phyloP scores from a whole-genome alignment of 2,329 filamentous ascomycete genomes.

The Pyrenophora seminiperda region DNA sequence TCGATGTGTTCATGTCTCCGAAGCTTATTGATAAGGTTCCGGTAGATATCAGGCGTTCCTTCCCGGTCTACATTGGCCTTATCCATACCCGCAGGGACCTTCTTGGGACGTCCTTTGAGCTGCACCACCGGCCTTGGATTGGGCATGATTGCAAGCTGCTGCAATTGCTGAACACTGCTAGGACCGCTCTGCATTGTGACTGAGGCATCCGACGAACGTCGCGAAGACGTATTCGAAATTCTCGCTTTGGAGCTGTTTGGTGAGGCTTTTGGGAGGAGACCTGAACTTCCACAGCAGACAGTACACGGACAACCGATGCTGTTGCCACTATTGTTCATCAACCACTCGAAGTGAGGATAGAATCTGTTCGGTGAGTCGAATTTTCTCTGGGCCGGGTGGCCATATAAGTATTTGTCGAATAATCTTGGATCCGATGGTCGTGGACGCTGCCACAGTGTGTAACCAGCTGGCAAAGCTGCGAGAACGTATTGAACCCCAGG shows the following conservation, averaged over 20 bases:
- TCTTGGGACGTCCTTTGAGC: slow-evolving; percentile 27
- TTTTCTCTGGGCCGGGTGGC: slow-evolving; percentile 57
- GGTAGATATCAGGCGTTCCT: slow-evolving; percentile 60
- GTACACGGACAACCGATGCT: slow-evolving; percentile 57
- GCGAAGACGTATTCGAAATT: slow-evolving; percentile 17
- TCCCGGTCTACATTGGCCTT: slow-evolving; percentile 53
- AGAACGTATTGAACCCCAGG: slow-evolving; percentile 55
- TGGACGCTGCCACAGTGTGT: slow-evolving; percentile 57
- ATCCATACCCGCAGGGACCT: slow-evolving; percentile 26
- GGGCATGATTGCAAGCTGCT: too few species aligned
- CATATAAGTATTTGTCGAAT: slow-evolving; percentile 62
- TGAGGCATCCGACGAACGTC: background rate
- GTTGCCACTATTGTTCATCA: slow-evolving; percentile 57
- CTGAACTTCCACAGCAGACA: slow-evolving; percentile 48
- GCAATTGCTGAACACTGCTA: background rate
- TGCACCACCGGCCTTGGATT: background rate
- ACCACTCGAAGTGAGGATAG: slow-evolving; percentile 61
- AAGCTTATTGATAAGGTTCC: slow-evolving; percentile 56
- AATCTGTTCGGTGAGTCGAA: slow-evolving; percentile 62
- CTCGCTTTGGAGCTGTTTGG: slow-evolving; percentile 9
- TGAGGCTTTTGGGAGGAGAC: slow-evolving; percentile 21
- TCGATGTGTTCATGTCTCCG: slow-evolving; percentile 50
- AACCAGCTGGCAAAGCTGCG: slow-evolving; percentile 60
- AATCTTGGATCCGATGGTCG: slow-evolving; percentile 49
- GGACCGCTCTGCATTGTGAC: background rate